These are phyloP conservation scores for Podospora appendiculata DNA, from an alignment of 495 filamentous ascomycete genomes.

Conservation along the genomic window DNA sequence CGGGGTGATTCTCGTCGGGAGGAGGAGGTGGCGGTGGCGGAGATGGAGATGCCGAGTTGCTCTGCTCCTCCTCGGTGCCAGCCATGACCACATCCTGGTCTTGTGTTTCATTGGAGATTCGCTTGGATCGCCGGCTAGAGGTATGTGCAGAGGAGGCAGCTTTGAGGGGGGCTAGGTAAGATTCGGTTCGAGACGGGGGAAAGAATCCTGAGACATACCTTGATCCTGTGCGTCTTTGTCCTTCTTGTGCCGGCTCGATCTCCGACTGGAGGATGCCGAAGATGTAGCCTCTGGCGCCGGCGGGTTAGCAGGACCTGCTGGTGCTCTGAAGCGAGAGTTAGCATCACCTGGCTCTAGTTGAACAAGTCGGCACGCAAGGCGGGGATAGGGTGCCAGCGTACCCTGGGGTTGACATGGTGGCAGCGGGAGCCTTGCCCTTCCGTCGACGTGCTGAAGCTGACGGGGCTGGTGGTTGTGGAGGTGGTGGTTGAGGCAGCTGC, in stretches of 20 bases:
- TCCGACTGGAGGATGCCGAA: conserved; percentile 54
- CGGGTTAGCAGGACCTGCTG: conserved; percentile 25
- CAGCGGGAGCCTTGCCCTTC: conserved; percentile 53
- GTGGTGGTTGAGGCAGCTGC: conserved; percentile 24
- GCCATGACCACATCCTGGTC: conserved; percentile 46
- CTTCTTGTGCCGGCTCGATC: conserved; percentile 61
- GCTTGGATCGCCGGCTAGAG: conserved; percentile 46
- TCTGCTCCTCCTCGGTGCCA: conserved; percentile 56
- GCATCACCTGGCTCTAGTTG: background rate
- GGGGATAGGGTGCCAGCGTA: conserved; percentile 18
- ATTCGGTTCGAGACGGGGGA: background rate
- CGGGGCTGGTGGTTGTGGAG: conserved; percentile 17
- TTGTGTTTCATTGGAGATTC: conserved; percentile 41
- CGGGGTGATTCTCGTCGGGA: conserved; percentile 43
- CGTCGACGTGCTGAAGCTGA: conserved; percentile 45
- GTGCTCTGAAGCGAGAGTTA: conserved; percentile 19
- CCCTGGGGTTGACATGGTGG: conserved; percentile 79
- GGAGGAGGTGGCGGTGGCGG: conserved; percentile 34
- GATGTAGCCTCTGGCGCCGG: conserved; percentile 16
- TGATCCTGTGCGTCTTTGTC: conserved; percentile 26
- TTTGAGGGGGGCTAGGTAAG: conserved; percentile 11
- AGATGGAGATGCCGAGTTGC: conserved; percentile 35
- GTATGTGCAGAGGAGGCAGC: conserved; percentile 19
- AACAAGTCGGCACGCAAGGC: too few species aligned
- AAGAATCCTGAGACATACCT: conserved; percentile 9